phyloP scores from a whole-genome alignment of 805 yeast genomes.

The Vanderwaltozyma verrucispora region DNA sequence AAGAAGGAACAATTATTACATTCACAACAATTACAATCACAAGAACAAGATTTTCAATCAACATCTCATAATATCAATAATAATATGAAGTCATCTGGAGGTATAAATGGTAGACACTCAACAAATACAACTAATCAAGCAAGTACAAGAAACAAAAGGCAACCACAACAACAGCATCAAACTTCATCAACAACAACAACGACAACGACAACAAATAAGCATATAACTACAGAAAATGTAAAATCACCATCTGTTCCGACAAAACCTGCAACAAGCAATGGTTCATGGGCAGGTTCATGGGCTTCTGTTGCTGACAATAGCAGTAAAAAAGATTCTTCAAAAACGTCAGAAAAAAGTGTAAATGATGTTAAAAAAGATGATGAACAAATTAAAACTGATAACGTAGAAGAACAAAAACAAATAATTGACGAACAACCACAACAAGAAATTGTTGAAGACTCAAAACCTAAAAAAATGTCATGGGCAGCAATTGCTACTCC shows the following conservation, averaged over 20 bases:
- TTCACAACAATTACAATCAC: constrained; percentile 9
- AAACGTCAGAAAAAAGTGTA: constrained; percentile 3
- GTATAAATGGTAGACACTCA: background rate
- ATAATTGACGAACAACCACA: constrained; percentile 11
- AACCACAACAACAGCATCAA: constrained; percentile 5
- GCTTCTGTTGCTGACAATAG: constrained; percentile 24
- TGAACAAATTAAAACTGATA: background rate
- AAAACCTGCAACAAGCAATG: background rate
- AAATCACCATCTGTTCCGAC: constrained; percentile 13
- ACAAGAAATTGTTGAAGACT: constrained; percentile 2
- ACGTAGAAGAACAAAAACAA: background rate
- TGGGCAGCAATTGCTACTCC: constrained; percentile 69
- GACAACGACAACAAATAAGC: constrained; percentile 8
- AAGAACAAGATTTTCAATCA: constrained; percentile 8
- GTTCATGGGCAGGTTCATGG: constrained; percentile 25
- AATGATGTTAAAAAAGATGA: background rate
- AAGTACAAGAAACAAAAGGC: constrained; percentile 6
- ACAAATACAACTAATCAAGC: background rate
- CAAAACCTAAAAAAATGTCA: constrained; percentile 31
- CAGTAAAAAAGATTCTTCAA: constrained; percentile 3
- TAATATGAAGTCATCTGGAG: constrained; percentile 6
- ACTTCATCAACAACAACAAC: constrained; percentile 11
- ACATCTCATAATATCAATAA: constrained; percentile 8
- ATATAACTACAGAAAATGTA: constrained; percentile 17
- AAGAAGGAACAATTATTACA: constrained; percentile 12